Evolutionary conservation across 495 filamentous ascomycete species (phyloP).

Genomic region (Glarea lozoyensis): DNA sequence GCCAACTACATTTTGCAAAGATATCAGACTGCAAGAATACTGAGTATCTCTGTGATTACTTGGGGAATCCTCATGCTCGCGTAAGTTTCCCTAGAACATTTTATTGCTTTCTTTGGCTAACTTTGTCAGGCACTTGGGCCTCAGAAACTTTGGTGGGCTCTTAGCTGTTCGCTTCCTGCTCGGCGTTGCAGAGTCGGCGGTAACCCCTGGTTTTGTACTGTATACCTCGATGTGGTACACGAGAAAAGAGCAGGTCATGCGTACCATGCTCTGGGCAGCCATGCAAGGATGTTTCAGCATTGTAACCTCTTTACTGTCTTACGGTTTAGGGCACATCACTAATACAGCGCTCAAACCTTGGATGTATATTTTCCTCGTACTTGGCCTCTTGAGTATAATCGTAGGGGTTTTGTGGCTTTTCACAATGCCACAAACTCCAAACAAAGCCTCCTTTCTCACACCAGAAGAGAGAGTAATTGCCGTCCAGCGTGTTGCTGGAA

Average conservation of each 20-base stretch:
- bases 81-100: no score
- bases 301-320: no score
- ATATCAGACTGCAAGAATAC: conserved; percentile 36
- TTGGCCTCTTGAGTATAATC: conserved; percentile 47
- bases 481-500: conserved; percentile 22
- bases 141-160: conserved; percentile 21
- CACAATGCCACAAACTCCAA: conserved; percentile 56
- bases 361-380: conserved; percentile 43
- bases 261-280: neutral
- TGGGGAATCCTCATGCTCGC: conserved; percentile 8
- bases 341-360: conserved; percentile 25
- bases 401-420: conserved; percentile 52
- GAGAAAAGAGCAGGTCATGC: neutral
- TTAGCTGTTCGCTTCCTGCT: conserved; percentile 2
- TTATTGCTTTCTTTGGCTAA: no score
- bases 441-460: conserved; percentile 60
- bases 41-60: neutral
- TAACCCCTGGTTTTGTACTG: conserved; percentile 4
- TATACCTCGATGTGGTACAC: conserved; percentile 14
- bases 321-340: neutral
- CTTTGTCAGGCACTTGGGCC: neutral
- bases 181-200: neutral
- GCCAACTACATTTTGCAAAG: conserved; percentile 45
- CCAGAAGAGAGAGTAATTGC: conserved; percentile 36
- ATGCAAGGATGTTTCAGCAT: neutral